Conservation (phyloP, 169 alveolate species). For the Neospora caninum region DNA sequence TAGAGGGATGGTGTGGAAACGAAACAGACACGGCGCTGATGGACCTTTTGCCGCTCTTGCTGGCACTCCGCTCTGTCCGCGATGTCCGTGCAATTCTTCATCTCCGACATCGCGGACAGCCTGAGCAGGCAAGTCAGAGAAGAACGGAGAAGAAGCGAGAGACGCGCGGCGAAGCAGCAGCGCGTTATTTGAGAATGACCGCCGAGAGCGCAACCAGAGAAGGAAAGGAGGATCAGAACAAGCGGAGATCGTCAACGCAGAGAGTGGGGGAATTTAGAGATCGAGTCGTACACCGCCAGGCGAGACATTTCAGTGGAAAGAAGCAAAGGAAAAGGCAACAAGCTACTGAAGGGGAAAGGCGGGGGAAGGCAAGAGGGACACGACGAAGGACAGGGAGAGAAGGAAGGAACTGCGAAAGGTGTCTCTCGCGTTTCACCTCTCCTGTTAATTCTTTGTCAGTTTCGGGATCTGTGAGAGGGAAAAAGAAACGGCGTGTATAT, state of each 20-base stretch:
- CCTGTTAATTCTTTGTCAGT: no score
- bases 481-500: no score
- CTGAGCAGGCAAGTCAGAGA: background rate
- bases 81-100: slow-evolving; percentile 76
- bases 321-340: no score
- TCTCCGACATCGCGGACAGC: slow-evolving; percentile 13
- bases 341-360: no score
- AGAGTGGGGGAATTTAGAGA: background rate
- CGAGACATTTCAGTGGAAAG: no score
- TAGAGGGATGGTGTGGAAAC: slow-evolving; percentile 82
- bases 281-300: background rate
- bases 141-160: no score
- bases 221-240: background rate
- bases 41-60: slow-evolving; percentile 80
- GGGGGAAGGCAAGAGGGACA: no score
- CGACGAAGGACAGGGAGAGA: no score
- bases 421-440: no score
- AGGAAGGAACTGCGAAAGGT: no score
- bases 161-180: background rate
- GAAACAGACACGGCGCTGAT: slow-evolving; percentile 77
- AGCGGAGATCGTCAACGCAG: background rate
- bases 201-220: background rate
- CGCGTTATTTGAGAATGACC: background rate
- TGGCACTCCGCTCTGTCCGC: slow-evolving; percentile 71
- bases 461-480: no score